Evolutionary conservation across 2,329 filamentous ascomycete species (phyloP).

Genomic region (Orbilia quercus): DNA sequence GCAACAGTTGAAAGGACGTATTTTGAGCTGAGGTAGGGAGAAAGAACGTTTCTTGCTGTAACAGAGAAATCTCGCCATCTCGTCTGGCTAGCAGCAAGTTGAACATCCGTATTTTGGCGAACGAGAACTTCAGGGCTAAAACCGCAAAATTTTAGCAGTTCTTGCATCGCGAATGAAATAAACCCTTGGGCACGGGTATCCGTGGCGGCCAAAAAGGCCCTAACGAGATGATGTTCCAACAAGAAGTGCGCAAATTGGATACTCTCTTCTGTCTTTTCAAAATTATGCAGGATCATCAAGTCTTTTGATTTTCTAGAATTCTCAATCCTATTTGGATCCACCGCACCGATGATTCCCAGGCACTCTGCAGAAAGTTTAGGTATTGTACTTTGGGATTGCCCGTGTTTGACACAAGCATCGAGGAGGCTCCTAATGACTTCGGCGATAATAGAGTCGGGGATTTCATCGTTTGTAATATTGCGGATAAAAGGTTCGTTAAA

Average conservation of each 20-base stretch:
- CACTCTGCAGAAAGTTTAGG: slow-evolving; percentile 80
- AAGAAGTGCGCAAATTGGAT: slow-evolving; percentile 87
- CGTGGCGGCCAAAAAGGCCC: slow-evolving; percentile 88
- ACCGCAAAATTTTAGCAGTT: slow-evolving; percentile 81
- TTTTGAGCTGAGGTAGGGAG: slow-evolving; percentile 85
- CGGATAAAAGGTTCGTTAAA: slow-evolving; percentile 81
- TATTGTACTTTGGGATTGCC: slow-evolving; percentile 69
- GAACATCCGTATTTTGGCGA: slow-evolving; percentile 66
- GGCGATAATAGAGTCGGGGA: slow-evolving; percentile 79
- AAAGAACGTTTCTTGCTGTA: slow-evolving; percentile 80
- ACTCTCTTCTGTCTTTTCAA: slow-evolving; percentile 79
- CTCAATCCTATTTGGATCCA: slow-evolving; percentile 91
- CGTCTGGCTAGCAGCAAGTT: slow-evolving; percentile 63
- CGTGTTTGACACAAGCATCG: slow-evolving; percentile 83
- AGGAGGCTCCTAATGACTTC: slow-evolving; percentile 80
- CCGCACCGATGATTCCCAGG: slow-evolving; percentile 86
- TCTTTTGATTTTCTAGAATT: slow-evolving; percentile 79
- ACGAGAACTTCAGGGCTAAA: slow-evolving; percentile 71
- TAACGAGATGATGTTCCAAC: slow-evolving; percentile 86
- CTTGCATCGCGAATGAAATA: slow-evolving; percentile 93
- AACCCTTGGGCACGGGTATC: slow-evolving; percentile 90
- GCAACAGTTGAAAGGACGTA: slow-evolving; percentile 77
- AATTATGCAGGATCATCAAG: slow-evolving; percentile 90
- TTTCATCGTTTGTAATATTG: slow-evolving; percentile 81
- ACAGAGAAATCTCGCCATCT: slow-evolving; percentile 85